Conservation (phyloP, 495 filamentous ascomycete species). For the Aspergillus nidulans region DNA sequence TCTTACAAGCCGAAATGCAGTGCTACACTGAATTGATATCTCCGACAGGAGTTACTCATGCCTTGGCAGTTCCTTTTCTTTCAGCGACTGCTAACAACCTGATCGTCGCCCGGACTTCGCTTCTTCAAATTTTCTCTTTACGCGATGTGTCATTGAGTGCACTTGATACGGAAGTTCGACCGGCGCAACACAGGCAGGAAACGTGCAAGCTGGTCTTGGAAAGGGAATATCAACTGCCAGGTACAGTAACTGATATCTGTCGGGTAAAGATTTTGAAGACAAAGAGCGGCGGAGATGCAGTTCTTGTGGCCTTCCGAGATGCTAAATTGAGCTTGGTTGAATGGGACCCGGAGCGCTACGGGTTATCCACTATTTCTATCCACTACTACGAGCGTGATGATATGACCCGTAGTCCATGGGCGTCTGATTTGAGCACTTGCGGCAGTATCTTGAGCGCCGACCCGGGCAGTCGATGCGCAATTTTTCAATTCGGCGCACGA, state of each 20-base stretch:
- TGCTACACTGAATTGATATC: constrained; percentile 89
- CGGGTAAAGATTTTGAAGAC: constrained; percentile 64
- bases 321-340: constrained; percentile 90
- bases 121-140: constrained; percentile 79
- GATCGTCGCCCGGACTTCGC: constrained; percentile 79
- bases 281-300: constrained; percentile 76
- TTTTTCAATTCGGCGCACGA: constrained; percentile 81
- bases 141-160: constrained; percentile 29
- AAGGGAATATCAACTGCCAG: constrained; percentile 74
- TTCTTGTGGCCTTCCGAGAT: constrained; percentile 80
- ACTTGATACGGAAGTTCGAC: constrained; percentile 33
- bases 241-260: constrained; percentile 76
- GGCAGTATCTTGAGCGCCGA: constrained; percentile 81
- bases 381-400: constrained; percentile 98
- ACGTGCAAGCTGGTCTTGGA: constrained; percentile 79
- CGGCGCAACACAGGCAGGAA: constrained; percentile 33
- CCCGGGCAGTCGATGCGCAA: constrained; percentile 86
- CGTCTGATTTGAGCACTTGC: constrained; percentile 60
- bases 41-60: constrained; percentile 89
- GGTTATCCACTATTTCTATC: constrained; percentile 82
- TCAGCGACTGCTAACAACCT: constrained; percentile 74
- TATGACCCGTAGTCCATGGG: constrained; percentile 69
- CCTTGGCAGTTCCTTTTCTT: constrained; percentile 72
- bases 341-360: constrained; percentile 80
- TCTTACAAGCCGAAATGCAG: constrained; percentile 47